Evolutionary conservation across 371 early-diverging fungal species (phyloP).

Genomic region (Mucor plumbeus): DNA sequence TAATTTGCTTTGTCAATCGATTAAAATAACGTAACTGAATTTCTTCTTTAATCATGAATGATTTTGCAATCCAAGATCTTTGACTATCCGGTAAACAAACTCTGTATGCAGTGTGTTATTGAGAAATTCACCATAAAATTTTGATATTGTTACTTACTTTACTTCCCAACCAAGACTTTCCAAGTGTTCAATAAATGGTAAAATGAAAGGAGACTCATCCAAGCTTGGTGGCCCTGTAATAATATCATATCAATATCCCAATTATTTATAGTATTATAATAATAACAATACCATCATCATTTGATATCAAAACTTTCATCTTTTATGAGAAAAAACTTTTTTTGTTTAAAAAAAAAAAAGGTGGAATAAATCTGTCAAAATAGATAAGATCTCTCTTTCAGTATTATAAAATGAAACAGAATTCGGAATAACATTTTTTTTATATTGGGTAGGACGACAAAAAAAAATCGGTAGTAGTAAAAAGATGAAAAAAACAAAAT

Average conservation of each 20-base stretch:
- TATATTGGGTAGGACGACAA: not conserved
- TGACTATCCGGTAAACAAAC: constrained; percentile 50
- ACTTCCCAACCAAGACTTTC: constrained; percentile 49
- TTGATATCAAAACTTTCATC: constrained; percentile 41
- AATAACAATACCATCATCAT: constrained; percentile 40
- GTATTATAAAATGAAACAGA: constrained; percentile 7
- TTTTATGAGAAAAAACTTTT: not conserved
- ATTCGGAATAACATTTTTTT: constrained; percentile 8
- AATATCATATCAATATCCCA: not conserved
- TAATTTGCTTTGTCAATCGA: constrained; percentile 30
- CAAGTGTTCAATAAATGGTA: constrained; percentile 46
- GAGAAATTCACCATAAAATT: too few species aligned
- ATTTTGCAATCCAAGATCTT: constrained; percentile 57
- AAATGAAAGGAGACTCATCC: constrained; percentile 49
- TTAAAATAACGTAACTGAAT: constrained; percentile 43
- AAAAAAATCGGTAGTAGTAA: not conserved
- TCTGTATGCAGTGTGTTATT: constrained; percentile 17
- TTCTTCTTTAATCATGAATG: constrained; percentile 53
- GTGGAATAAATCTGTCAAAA: constrained; percentile 2
- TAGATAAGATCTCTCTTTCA: not conserved
- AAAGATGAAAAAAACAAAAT: not conserved
- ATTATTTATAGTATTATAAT: not conserved
- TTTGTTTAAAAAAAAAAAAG: not conserved
- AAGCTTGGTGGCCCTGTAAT: constrained; percentile 41
- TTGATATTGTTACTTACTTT: constrained; percentile 25